A percentile compares a stretch with the other conserved stretches of the same genome.
These are phyloP conservation scores for Metarhizium brunneum DNA, from an alignment of 2,329 filamentous ascomycete genomes.

Conservation along the genomic window DNA sequence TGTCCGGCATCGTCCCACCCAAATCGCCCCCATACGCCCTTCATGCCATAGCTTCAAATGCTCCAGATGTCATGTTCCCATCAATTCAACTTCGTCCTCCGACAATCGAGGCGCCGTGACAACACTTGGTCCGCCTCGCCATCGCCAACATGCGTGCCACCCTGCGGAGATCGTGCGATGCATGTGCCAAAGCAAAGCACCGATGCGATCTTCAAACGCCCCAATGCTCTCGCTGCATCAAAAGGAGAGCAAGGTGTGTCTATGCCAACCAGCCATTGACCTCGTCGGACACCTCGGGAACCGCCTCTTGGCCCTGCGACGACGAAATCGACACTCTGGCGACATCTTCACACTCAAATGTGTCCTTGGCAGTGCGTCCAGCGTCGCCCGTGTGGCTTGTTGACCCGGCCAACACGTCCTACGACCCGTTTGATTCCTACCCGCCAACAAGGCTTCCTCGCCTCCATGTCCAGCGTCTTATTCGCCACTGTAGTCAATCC, in stretches of 20 bases:
- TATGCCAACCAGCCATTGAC: slow-evolving; percentile 46
- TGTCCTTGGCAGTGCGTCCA: neutral
- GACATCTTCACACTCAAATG: neutral
- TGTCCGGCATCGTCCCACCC: neutral
- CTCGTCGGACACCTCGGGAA: slow-evolving; percentile 5
- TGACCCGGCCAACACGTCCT: slow-evolving; percentile 21
- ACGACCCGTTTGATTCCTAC: slow-evolving; percentile 50
- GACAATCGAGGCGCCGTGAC: neutral
- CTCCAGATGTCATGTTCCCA: too few relatives aligned
- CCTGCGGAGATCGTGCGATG: slow-evolving; percentile 47
- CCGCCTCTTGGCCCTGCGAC: neutral
- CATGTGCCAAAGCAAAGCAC: slow-evolving; percentile 46
- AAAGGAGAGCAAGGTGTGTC: slow-evolving; percentile 34
- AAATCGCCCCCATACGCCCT: neutral
- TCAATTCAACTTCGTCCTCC: neutral
- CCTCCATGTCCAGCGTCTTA: slow-evolving; percentile 42
- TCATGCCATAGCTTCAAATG: neutral
- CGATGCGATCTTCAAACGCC: slow-evolving; percentile 46
- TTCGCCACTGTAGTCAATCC: slow-evolving; percentile 37
- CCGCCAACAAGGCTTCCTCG: slow-evolving; percentile 42
- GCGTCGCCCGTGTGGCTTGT: neutral
- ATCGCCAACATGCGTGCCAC: slow-evolving; percentile 37
- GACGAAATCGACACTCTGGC: neutral
- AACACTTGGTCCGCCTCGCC: neutral
- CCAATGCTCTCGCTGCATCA: slow-evolving; percentile 44